Conservation (phyloP, 2,329 filamentous ascomycete species). For the Pestalotiopsis sp. region DNA sequence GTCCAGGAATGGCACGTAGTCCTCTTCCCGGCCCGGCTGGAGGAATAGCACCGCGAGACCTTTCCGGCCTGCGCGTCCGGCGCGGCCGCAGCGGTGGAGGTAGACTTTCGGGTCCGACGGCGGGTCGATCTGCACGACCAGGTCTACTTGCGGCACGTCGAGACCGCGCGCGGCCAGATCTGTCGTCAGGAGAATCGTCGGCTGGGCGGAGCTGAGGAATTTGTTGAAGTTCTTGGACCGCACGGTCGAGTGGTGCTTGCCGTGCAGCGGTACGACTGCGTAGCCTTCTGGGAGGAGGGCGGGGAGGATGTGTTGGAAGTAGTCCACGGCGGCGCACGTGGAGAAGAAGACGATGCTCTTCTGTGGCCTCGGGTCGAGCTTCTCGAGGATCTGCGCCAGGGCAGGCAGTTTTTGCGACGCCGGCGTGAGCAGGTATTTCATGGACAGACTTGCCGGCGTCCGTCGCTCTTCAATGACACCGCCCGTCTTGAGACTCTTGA, state of each 20-base stretch:
- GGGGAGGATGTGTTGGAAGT: slow-evolving; percentile 82
- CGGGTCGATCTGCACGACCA: slow-evolving; percentile 86
- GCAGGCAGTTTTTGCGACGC: slow-evolving; percentile 81
- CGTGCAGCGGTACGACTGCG: slow-evolving; percentile 79
- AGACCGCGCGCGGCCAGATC: slow-evolving; percentile 89
- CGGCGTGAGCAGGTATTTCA: slow-evolving; percentile 78
- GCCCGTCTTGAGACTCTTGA: slow-evolving; percentile 72
- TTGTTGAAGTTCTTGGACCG: slow-evolving; percentile 84
- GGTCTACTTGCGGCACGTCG: slow-evolving; percentile 88
- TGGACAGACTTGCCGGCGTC: slow-evolving; percentile 89
- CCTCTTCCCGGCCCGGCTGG: slow-evolving; percentile 82
- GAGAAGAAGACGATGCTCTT: slow-evolving; percentile 91
- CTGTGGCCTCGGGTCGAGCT: slow-evolving; percentile 73
- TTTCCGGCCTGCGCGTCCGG: slow-evolving; percentile 84
- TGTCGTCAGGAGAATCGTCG: slow-evolving; percentile 85
- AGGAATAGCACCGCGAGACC: slow-evolving; percentile 87
- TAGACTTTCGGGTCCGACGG: slow-evolving; percentile 90
- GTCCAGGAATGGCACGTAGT: slow-evolving; percentile 85
- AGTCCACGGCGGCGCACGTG: slow-evolving; percentile 93
- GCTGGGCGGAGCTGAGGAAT: slow-evolving; percentile 74
- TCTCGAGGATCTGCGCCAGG: slow-evolving; percentile 69
- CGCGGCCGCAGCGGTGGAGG: slow-evolving; percentile 88
- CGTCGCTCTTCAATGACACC: slow-evolving; percentile 75
- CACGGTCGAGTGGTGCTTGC: slow-evolving; percentile 87
- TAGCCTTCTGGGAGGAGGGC: slow-evolving; percentile 70